phyloP scores from a whole-genome alignment of 225 moss, liverwort and hornwort species.

The Asterella californica region DNA sequence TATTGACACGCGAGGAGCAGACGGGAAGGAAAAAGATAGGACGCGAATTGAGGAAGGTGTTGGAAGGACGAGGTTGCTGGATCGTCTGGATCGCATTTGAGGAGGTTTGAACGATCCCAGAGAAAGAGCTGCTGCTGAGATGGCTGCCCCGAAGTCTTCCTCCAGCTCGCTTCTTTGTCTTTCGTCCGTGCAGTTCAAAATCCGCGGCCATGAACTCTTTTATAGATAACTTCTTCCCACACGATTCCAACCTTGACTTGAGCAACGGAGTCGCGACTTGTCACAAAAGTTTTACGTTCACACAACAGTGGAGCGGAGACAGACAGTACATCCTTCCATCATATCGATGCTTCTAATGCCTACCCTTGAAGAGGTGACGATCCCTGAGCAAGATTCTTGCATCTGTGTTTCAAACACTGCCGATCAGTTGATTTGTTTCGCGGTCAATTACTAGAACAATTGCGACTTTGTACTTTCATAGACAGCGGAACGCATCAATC shows the following conservation, averaged over 20 bases:
- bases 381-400: slow-evolving; percentile 17
- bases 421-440: too few species aligned
- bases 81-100: slow-evolving; percentile 24
- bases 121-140: slow-evolving; percentile 23
- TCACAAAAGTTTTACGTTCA: neutral
- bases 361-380: slow-evolving; percentile 18
- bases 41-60: too few species aligned
- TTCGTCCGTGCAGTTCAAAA: neutral
- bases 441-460: too few species aligned
- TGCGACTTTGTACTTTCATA: too few species aligned
- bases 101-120: slow-evolving; percentile 14
- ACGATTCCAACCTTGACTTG: neutral
- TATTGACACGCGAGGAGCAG: too few species aligned
- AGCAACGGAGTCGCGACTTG: neutral
- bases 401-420: slow-evolving; percentile 21
- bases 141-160: slow-evolving; percentile 16
- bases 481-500: too few species aligned
- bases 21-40: too few species aligned
- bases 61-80: too few species aligned
- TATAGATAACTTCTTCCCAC: slow-evolving; percentile 13
- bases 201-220: slow-evolving; percentile 28
- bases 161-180: slow-evolving; percentile 2
- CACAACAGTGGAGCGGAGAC: neutral
- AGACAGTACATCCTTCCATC: neutral
- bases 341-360: neutral